Evolutionary conservation across 1,284 basidiomycete genomes (phyloP).

Genomic region (Boletus austroedulis): DNA sequence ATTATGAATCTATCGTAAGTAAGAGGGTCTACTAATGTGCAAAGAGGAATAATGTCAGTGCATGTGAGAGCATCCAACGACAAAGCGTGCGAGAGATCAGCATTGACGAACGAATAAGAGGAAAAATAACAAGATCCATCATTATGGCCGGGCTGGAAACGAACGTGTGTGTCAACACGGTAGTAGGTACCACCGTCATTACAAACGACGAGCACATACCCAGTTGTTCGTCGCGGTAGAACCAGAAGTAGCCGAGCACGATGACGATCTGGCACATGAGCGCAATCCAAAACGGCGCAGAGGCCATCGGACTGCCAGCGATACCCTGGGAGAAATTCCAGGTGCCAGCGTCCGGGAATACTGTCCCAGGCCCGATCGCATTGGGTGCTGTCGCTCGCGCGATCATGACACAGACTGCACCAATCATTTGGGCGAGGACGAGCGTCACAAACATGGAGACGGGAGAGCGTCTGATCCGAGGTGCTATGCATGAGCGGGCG

Average conservation of each 20-base stretch:
- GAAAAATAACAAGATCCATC: not conserved
- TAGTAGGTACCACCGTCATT: not conserved
- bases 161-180: not conserved
- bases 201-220: slow-evolving; percentile 39
- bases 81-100: not conserved
- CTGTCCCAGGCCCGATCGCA: slow-evolving; percentile 77
- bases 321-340: slow-evolving; percentile 80
- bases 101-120: not conserved
- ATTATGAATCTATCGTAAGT: not conserved
- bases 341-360: slow-evolving; percentile 88
- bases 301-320: slow-evolving; percentile 72
- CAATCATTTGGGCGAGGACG: slow-evolving; percentile 82
- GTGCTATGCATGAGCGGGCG: slow-evolving; percentile 1
- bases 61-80: not conserved
- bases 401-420: slow-evolving; percentile 79
- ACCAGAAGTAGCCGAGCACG: slow-evolving; percentile 90
- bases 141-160: slow-evolving; percentile 10
- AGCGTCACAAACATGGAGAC: slow-evolving; percentile 87
- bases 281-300: slow-evolving; percentile 85
- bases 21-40: not conserved
- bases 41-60: not conserved
- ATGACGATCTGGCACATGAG: slow-evolving; percentile 78
- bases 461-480: slow-evolving; percentile 71
- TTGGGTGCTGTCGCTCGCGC: slow-evolving; percentile 85
- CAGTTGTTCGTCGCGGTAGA: slow-evolving; percentile 87